Conservation (phyloP, 106 monocot genomes). For the Acorus gramineus region DNA sequence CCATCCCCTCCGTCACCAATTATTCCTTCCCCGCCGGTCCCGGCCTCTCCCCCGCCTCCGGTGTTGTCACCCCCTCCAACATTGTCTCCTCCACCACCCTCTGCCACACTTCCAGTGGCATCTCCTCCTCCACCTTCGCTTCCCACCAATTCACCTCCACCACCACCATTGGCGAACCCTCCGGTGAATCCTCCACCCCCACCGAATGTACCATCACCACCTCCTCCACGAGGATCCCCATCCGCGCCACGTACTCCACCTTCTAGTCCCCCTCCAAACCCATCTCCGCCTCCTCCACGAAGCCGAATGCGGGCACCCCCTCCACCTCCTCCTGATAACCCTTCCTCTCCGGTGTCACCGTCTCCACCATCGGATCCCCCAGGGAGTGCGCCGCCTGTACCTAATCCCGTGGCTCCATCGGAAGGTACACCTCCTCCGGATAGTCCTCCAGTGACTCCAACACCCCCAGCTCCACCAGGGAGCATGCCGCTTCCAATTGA, state of each 20-base stretch:
- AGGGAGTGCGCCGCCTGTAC: neutral
- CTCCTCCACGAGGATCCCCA: neutral
- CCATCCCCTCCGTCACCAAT: slow-evolving; percentile 8
- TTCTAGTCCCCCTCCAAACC: neutral
- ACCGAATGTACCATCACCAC: neutral
- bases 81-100: neutral
- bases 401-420: neutral
- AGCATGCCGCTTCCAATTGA: neutral
- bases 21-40: neutral
- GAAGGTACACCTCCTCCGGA: too few species aligned
- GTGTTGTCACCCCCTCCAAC: neutral
- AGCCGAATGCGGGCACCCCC: neutral
- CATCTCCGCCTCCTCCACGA: neutral
- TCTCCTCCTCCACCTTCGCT: slow-evolving; percentile 5
- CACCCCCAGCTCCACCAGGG: too few species aligned
- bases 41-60: neutral
- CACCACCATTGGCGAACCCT: neutral
- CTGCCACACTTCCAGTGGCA: neutral
- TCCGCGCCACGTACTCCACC: neutral
- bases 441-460: too few species aligned
- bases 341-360: neutral
- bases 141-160: slow-evolving; percentile 2
- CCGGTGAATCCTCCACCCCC: neutral
- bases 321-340: neutral
- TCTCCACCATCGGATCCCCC: slow-evolving; percentile 5